phyloP scores from a whole-genome alignment of 2,329 filamentous ascomycete genomes.

The Ophiostoma australiae region DNA sequence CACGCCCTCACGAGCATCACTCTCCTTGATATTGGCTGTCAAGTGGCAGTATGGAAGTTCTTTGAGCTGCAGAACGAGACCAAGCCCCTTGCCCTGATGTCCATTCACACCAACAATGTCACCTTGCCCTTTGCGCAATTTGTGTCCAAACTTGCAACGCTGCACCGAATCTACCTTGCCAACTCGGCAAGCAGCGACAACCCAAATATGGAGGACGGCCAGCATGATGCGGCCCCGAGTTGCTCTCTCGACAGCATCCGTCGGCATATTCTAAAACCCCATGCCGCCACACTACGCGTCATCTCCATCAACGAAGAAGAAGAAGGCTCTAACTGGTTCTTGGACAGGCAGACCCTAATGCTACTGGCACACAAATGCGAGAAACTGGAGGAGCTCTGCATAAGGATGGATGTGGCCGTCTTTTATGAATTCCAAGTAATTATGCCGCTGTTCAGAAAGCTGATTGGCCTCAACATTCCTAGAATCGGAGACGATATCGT shows the following conservation, averaged over 20 bases:
- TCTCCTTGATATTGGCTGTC: not conserved
- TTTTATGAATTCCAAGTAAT: not conserved
- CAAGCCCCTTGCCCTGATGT: not conserved
- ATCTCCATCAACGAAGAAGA: not conserved
- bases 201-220: not conserved
- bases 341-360: not conserved
- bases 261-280: not conserved
- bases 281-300: not conserved
- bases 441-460: not conserved
- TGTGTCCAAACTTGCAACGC: not conserved
- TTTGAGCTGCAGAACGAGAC: not conserved
- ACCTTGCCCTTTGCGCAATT: not conserved
- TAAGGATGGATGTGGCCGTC: not conserved
- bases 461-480: not conserved
- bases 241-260: not conserved
- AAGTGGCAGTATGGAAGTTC: not conserved
- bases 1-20: not conserved
- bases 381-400: not conserved
- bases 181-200: not conserved
- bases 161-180: not conserved
- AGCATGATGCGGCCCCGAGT: not conserved
- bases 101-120: not conserved
- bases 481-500: not conserved
- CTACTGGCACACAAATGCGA: not conserved
- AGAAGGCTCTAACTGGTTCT: not conserved